Evolutionary conservation across 805 yeast species (phyloP), one percentile per base, ranked within the genome.

Genomic region (Lachancea quebecensis): DNA sequence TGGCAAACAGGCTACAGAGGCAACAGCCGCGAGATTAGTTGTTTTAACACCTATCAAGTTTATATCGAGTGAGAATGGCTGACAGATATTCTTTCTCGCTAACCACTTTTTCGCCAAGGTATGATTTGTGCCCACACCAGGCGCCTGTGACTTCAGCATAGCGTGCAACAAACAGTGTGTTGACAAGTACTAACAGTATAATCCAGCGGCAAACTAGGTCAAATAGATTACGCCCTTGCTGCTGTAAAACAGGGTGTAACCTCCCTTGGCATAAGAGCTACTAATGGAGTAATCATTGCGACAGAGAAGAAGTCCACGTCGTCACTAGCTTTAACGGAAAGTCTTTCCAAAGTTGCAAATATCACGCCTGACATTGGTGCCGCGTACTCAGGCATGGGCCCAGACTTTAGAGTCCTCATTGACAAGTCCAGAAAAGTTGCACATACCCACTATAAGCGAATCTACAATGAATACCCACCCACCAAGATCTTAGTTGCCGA

Each of bases 241-340:
- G 98, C 96, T 1, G 99, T 93, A 37, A 93, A 91, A 60, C 96
- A 89, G 64, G 99, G 99, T 65, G 96, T 93, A 42, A 90, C 98
- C 10, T 85, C 98, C 1, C 76, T 93, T 44, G 99, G 98, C 38
- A 91, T 93, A 62, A 79, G 80, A 65, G 93, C 98, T 16, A 85
- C 95, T 46, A 91, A 91, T 67, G 99, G 99, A 46, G 83, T 93
- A 36, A 96, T 93, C 2, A 76, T 93, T 52, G 99, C 99, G 54
- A 91, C 99, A 1, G 99, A 93, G 65, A 85, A 91, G 72, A 90
- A 90, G 61, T 77, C 91, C 29, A 75, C 82, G 39, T 87, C 96
- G 9, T 73, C 85, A 11, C 75, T 93, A 51, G 78, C 88, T 44
- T 81, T 86, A 54, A 69, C 78, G 31, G 95, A 85, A 41, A 76